Evolutionary conservation across 768 basidiomycete species (phyloP).

Genomic region (Collybia mongolica): DNA sequence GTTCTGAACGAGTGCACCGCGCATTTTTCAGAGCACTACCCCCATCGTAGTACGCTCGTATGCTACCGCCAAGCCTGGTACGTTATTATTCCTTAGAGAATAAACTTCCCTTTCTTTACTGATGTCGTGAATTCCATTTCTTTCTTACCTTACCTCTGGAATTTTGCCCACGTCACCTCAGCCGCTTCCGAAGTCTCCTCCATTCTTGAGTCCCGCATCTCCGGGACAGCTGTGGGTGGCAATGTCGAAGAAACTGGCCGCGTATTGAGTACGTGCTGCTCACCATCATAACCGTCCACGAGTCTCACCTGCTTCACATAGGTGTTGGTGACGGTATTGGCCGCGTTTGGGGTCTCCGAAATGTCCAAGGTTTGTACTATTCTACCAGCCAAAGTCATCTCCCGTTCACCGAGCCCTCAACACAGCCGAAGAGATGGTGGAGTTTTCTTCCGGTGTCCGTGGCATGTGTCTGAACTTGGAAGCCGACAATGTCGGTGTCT

Average conservation of each 20-base stretch:
- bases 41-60: conserved; percentile 75
- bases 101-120: conserved; percentile 5
- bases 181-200: conserved; percentile 99
- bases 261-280: conserved; percentile 79
- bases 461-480: conserved; percentile 99
- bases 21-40: conserved; percentile 39
- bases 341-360: conserved; percentile 98
- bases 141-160: conserved; percentile 13
- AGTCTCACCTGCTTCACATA: conserved; percentile 31
- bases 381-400: neutral
- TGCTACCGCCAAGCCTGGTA: conserved; percentile 98
- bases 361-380: conserved; percentile 83
- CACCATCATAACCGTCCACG: neutral
- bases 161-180: conserved; percentile 42
- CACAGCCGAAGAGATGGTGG: conserved; percentile 99
- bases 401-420: conserved; percentile 13
- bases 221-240: conserved; percentile 84
- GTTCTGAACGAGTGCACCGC: conserved; percentile 18
- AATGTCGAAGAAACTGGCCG: conserved; percentile 99
- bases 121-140: conserved; percentile 7
- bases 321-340: conserved; percentile 99
- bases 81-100: conserved; percentile 22
- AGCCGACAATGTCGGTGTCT: conserved; percentile 99
- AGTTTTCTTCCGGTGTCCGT: conserved; percentile 99
- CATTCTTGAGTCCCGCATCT: conserved; percentile 97